phyloP scores from a whole-genome alignment of 129 eudicot genomes.

The Tagetes erecta region DNA sequence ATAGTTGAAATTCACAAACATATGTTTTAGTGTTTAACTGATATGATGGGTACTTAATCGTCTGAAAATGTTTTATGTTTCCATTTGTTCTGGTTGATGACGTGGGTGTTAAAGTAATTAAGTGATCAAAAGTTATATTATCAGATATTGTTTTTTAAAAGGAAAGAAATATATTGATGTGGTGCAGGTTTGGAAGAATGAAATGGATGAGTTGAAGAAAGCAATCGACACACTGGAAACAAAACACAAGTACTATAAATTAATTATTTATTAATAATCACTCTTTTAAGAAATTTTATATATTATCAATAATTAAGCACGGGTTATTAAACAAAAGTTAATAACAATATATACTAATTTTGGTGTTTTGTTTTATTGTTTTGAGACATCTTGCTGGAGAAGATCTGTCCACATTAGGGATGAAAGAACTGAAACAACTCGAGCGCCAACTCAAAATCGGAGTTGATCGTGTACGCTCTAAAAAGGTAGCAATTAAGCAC shows the following conservation, averaged over 20 bases:
- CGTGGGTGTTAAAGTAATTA: too few relatives aligned
- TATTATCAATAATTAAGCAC: neutral
- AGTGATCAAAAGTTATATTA: neutral
- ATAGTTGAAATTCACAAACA: too few relatives aligned
- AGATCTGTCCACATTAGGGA: conserved; percentile 55
- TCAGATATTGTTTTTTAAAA: neutral
- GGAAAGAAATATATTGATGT: neutral
- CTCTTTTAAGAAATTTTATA: neutral
- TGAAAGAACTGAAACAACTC: conserved; percentile 70
- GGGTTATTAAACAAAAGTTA: neutral
- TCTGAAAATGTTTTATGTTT: too few relatives aligned
- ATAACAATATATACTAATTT: neutral
- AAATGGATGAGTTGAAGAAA: conserved; percentile 67
- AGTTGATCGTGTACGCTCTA: conserved; percentile 74
- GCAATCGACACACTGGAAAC: conserved; percentile 57
- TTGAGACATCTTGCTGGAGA: conserved; percentile 68
- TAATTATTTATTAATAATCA: neutral
- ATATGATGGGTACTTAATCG: too few relatives aligned
- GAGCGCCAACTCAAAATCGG: conserved; percentile 73
- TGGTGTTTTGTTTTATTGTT: conserved; percentile 4
- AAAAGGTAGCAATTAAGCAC: conserved; percentile 36
- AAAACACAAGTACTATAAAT: conserved; percentile 42
- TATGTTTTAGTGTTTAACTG: too few relatives aligned
- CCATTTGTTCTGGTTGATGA: too few relatives aligned
- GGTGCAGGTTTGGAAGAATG: conserved; percentile 64